Base-by-base conservation (phyloP, 108 stramenopile species). In the Nitzschia palea region DNA sequence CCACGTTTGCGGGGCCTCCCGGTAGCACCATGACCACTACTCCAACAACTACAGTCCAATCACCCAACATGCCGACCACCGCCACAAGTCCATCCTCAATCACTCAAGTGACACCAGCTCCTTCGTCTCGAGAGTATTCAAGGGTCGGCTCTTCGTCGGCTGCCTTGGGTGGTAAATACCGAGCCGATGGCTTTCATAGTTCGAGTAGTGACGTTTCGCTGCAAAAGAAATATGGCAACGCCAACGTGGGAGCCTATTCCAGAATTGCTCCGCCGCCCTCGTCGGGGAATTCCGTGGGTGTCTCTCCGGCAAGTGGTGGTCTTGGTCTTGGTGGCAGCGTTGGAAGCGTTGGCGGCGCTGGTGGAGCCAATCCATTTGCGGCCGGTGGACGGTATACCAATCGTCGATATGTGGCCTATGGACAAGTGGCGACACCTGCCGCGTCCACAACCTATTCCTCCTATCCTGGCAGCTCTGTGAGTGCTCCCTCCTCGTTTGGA, bases 161-260 rank as follows among this genome's bases (percentile, higher is more conserved):
- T 44, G 84, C 62, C 54, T 47, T 57, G 1, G 37, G 34, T 15
- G 67, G 27, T 56, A 79, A 73, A 57, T 86, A 80, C 73, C 79
- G 71, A 51, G 88, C 93, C 3, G 94, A 95, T 80, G 94, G 94
- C n/a, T 95, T 95, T 55, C 94, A 95, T 71, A 84, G 87, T 40
- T 87, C 86, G 5, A 80, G 79, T 55, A 87, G 86, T 22, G 94
- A 95, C 66, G 78, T 77, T 28, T 77, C 65, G 58, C 73, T 95
- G 63, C 90, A 91, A 59, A 57, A 78, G 36, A 92, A 92, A 72
- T 93, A 95, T 66, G 94, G 94, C 14, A 89, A 95, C 65, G 22
- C 67, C 70, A 52, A 23, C 27, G 29, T 47, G n/a, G 33, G 35
- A 9, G 17, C 14, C 17, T 17, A 52, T 52, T 68, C 73, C 55